phyloP scores from a whole-genome alignment of 768 basidiomycete genomes.

The Phallus indusiatus region DNA sequence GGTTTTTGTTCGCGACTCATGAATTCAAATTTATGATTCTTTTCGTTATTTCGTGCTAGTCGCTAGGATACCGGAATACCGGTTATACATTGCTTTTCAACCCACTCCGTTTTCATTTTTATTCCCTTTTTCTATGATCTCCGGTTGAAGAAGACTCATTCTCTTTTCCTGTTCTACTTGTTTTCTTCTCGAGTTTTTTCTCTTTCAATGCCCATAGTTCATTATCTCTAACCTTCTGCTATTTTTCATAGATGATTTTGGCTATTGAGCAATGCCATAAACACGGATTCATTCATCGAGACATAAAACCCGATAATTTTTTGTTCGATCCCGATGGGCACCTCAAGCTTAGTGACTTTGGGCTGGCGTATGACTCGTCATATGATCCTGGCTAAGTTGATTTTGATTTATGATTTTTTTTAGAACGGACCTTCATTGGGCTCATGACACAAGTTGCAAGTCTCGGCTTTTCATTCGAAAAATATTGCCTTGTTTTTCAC shows the following conservation, averaged over 20 bases:
- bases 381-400: constrained; percentile 8
- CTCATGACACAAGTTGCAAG: constrained; percentile 87
- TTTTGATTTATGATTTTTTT: constrained; percentile 5
- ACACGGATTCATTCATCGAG: constrained; percentile 94
- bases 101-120: not conserved
- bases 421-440: constrained; percentile 92
- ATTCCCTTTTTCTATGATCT: not conserved
- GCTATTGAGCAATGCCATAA: constrained; percentile 90
- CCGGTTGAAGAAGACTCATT: not conserved
- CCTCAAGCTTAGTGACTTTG: constrained; percentile 92
- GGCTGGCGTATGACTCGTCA: constrained; percentile 67
- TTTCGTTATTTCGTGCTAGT: not conserved
- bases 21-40: constrained; percentile 1
- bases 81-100: no score
- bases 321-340: constrained; percentile 90
- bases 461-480: constrained; percentile 14
- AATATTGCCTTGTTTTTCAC: constrained; percentile 11
- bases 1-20: not conserved
- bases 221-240: not conserved
- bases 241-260: constrained; percentile 69
- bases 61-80: no score
- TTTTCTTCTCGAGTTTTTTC: not conserved
- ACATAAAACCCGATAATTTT: constrained; percentile 96
- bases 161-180: constrained; percentile 5
- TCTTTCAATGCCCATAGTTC: no score